These are phyloP conservation scores for Lizonia empirigonia DNA, from an alignment of 2,329 filamentous ascomycete genomes.

Conservation along the genomic window DNA sequence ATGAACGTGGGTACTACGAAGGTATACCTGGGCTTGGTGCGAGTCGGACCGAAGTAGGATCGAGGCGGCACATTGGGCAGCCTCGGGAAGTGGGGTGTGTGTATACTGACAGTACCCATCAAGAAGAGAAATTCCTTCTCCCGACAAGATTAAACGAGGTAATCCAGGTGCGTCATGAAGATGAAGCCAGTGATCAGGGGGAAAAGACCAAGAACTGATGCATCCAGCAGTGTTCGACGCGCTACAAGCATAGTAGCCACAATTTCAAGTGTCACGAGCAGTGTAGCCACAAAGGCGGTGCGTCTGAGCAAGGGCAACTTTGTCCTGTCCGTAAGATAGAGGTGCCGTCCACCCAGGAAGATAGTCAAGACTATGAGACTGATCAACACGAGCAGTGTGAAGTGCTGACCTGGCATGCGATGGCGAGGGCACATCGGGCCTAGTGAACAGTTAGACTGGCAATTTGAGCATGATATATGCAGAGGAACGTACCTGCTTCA, in stretches of 20 bases:
- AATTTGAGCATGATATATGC: background rate
- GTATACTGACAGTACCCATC: too few relatives aligned
- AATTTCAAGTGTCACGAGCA: constrained; percentile 24
- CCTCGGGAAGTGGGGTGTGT: too few relatives aligned
- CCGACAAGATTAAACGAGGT: constrained; percentile 22
- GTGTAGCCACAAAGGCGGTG: constrained; percentile 28
- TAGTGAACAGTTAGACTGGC: constrained; percentile 13
- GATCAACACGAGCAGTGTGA: constrained; percentile 17
- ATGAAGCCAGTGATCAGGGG: constrained; percentile 30
- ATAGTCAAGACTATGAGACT: constrained; percentile 23
- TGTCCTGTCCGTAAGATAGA: constrained; percentile 25
- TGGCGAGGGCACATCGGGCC: background rate
- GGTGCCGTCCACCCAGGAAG: constrained; percentile 13
- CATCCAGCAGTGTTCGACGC: constrained; percentile 27
- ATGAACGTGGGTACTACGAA: too few relatives aligned
- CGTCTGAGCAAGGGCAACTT: constrained; percentile 27
- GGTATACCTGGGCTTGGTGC: too few relatives aligned
- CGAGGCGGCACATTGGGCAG: too few relatives aligned
- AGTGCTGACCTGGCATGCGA: constrained; percentile 13
- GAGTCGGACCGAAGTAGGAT: too few relatives aligned
- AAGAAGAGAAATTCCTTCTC: background rate
- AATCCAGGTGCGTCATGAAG: constrained; percentile 30
- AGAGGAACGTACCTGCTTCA: background rate
- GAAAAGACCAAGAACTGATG: constrained; percentile 31
- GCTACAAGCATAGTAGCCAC: constrained; percentile 29